Conservation (phyloP, 306 rosid genomes). For the Luffa aegyptiaca region DNA sequence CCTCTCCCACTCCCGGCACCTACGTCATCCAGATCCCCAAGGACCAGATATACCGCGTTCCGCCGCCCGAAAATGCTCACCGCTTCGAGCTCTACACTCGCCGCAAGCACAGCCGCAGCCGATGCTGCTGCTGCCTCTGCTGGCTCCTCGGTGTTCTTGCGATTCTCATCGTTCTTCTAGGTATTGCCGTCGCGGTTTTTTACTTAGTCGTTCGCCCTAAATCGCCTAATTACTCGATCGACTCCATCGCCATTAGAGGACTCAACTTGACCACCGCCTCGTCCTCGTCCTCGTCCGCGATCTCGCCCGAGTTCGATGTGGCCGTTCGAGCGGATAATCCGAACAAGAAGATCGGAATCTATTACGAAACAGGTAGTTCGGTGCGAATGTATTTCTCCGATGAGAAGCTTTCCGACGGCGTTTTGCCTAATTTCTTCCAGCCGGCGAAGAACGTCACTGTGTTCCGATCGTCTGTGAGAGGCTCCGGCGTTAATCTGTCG, state of each 20-base stretch:
- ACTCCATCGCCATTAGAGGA: conserved; percentile 30
- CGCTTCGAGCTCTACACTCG: conserved; percentile 33
- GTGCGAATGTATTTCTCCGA: conserved; percentile 27
- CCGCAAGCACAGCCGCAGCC: conserved; percentile 17
- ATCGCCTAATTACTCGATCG: conserved; percentile 47
- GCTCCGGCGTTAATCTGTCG: conserved; percentile 26
- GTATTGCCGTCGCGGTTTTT: conserved; percentile 30
- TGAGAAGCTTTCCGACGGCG: conserved; percentile 37
- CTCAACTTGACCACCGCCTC: conserved; percentile 31
- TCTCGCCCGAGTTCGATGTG: conserved; percentile 43
- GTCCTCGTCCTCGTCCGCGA: neutral
- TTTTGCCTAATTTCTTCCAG: conserved; percentile 57
- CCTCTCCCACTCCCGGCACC: conserved; percentile 44
- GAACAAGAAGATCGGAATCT: conserved; percentile 60
- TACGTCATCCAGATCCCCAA: conserved; percentile 66
- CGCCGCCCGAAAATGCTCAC: conserved; percentile 60
- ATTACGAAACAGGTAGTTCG: conserved; percentile 40
- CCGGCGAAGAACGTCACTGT: conserved; percentile 49
- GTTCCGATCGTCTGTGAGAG: conserved; percentile 32
- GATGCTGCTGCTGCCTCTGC: conserved; percentile 38
- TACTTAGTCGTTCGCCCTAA: conserved; percentile 57
- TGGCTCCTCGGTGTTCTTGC: conserved; percentile 26
- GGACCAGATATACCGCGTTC: conserved; percentile 70
- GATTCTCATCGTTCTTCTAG: conserved; percentile 28
- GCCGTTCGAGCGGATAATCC: conserved; percentile 46